Conservation (phyloP, 768 basidiomycete genomes). For the Leucocoprinus birnbaumii region DNA sequence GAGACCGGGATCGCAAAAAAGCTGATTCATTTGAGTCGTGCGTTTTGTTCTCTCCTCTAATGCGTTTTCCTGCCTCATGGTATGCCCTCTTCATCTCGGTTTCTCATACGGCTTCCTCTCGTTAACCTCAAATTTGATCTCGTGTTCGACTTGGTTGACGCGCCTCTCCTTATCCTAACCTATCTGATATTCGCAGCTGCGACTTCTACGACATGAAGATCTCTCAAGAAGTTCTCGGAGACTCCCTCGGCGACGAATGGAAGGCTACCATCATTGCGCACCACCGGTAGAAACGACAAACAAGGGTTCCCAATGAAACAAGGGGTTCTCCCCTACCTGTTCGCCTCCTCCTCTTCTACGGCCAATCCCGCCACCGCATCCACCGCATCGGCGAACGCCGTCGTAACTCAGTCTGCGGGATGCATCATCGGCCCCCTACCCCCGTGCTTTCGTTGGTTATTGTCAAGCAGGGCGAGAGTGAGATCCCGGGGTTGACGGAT, state of each 20-base stretch:
- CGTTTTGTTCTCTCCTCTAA: constrained; percentile 28
- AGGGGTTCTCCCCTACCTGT: constrained; percentile 94
- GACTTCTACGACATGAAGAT: constrained; percentile 98
- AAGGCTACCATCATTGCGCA: constrained; percentile 95
- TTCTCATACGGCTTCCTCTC: too few species aligned
- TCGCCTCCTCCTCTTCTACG: constrained; percentile 88
- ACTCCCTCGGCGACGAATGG: constrained; percentile 93
- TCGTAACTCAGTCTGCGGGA: constrained; percentile 97
- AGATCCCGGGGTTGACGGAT: constrained; percentile 92
- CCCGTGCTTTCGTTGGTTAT: constrained; percentile 91
- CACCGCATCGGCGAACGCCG: constrained; percentile 94
- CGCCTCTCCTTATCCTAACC: constrained; percentile 24
- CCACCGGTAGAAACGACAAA: constrained; percentile 98
- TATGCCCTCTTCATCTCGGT: too few species aligned
- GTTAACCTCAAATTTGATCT: not conserved
- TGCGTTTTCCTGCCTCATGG: too few species aligned
- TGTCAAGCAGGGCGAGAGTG: constrained; percentile 92
- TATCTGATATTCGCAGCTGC: constrained; percentile 49
- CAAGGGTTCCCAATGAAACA: constrained; percentile 99
- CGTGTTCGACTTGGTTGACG: not conserved
- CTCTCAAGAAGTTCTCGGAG: constrained; percentile 89
- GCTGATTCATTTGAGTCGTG: constrained; percentile 93
- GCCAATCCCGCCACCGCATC: constrained; percentile 96
- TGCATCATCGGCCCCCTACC: constrained; percentile 96
- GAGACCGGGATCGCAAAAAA: constrained; percentile 91